phyloP scores from a whole-genome alignment of 2,329 filamentous ascomycete genomes.

The Helminthosporium solani region DNA sequence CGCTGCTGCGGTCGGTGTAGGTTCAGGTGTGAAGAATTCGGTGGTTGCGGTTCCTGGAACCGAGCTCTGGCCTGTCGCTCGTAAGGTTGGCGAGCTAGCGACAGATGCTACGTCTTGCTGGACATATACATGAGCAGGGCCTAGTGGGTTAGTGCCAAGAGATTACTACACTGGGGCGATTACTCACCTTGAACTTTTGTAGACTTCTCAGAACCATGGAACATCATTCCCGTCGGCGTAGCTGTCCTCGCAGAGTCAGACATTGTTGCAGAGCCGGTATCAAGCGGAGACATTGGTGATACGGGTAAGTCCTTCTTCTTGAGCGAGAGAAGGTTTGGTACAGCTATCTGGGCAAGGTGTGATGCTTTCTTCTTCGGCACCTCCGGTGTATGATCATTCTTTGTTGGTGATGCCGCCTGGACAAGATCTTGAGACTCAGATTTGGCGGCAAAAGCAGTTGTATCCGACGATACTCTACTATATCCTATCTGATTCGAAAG shows the following conservation, averaged over 20 bases:
- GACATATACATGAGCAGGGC: neutral
- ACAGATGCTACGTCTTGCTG: slow-evolving; percentile 6
- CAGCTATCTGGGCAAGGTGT: slow-evolving; percentile 13
- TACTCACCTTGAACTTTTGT: neutral
- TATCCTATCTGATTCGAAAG: neutral
- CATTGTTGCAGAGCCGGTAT: neutral
- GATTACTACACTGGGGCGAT: neutral
- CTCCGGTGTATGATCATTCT: slow-evolving; percentile 1
- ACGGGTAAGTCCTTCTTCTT: slow-evolving; percentile 1
- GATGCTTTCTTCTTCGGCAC: slow-evolving; percentile 8
- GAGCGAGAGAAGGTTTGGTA: slow-evolving; percentile 14
- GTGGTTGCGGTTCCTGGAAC: slow-evolving; percentile 11
- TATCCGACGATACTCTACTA: neutral
- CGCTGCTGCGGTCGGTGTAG: slow-evolving; percentile 9
- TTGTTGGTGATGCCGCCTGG: neutral
- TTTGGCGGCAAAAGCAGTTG: neutral
- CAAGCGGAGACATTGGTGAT: neutral
- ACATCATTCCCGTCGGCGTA: neutral
- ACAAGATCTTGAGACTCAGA: neutral
- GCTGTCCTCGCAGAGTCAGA: neutral
- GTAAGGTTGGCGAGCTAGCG: slow-evolving; percentile 9
- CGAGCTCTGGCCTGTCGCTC: slow-evolving; percentile 3
- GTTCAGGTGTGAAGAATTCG: slow-evolving; percentile 14
- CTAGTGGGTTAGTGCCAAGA: neutral
- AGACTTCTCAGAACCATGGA: neutral